Percentiles rank a stretch among this genome's conserved stretches.
Conservation (phyloP, 1,284 basidiomycete genomes). For the Heterobasidion annosum region DNA sequence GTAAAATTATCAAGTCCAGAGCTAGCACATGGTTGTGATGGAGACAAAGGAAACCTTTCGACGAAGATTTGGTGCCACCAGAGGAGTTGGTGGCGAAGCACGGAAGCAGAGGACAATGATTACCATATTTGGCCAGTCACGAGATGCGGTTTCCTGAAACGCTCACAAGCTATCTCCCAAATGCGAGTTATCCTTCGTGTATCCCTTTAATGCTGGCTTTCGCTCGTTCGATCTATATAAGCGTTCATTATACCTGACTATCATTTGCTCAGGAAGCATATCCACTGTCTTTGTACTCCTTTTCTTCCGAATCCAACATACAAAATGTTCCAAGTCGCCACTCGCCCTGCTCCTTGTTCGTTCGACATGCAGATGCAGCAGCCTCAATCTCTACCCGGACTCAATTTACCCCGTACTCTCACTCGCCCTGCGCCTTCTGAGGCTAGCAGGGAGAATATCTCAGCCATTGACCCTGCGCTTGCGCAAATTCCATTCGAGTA, state of each 20-base stretch:
- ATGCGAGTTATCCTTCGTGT: constrained; percentile 9
- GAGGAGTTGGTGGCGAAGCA: not conserved
- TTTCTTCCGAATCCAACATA: constrained; percentile 17
- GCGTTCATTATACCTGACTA: not conserved
- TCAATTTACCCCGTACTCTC: constrained; percentile 52
- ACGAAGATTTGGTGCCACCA: not conserved
- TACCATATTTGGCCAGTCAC: not conserved
- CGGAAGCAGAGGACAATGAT: not conserved
- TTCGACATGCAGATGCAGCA: constrained; percentile 9
- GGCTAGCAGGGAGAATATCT: constrained; percentile 40
- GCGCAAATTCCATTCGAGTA: constrained; percentile 49
- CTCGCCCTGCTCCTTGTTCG: constrained; percentile 26
- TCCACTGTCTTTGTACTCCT: not conserved
- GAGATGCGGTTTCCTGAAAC: constrained; percentile 1
- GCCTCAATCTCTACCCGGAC: constrained; percentile 18
- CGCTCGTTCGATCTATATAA: constrained; percentile 11
- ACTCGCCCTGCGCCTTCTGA: constrained; percentile 43
- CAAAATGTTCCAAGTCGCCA: constrained; percentile 40
- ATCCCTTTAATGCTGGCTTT: constrained; percentile 1
- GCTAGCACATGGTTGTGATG: not conserved
- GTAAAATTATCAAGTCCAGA: not conserved
- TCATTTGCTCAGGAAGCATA: constrained; percentile 12
- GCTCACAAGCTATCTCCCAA: constrained; percentile 12
- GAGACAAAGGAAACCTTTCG: not conserved
- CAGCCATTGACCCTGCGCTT: constrained; percentile 46